Evolutionary conservation across 768 basidiomycete genomes (phyloP), one percentile per base, ranked within the genome.

Genomic region (Naganishia onofrii): DNA sequence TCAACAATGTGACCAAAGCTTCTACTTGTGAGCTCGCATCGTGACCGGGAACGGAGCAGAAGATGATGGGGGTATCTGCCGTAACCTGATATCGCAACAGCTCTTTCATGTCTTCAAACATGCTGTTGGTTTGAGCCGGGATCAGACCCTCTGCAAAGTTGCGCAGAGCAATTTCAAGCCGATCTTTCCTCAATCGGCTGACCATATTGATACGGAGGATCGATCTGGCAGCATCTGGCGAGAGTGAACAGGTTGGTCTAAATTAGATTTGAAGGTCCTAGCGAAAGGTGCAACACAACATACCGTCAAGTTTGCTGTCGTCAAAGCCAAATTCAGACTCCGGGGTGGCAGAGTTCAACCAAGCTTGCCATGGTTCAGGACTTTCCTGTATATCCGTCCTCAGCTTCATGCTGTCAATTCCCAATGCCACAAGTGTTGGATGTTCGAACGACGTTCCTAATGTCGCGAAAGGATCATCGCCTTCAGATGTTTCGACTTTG

Each of bases 31-130:
- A 98, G 80, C 93, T 95, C n/a, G 96, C 96, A 78, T 99, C 96
- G 77, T 96, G 95, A 19, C 96, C 96, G 2, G 92, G 88, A 3
- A 99, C 93, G 7, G 95, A 97, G 34, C 93, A 87, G 58, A 99
- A 84, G 3, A 93, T 91, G 29, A 98, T 83, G 0, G 96, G 94
- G 0, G 92, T 92, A 3, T 86, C 28, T n/a, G 60, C 60, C n/a
- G 15, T 8, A 29, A 63, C 60, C 23, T 63, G 36, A 7, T 28
- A 26, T 29, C 23, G 23, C n/a, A 63, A 38, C 9, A 63, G 29
- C 15, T 13, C 12, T 29, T 63, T 42, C 60, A 63, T 44, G 23
- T 63, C 60, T 28, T 46, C 36, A 13, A 29, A 15, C 1, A 42
- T 23, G 23, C n/a, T 28, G 28, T 63, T 29, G 17, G 38, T 42